phyloP scores from a whole-genome alignment of 805 yeast species.

The Metschnikowia arizonensis region DNA sequence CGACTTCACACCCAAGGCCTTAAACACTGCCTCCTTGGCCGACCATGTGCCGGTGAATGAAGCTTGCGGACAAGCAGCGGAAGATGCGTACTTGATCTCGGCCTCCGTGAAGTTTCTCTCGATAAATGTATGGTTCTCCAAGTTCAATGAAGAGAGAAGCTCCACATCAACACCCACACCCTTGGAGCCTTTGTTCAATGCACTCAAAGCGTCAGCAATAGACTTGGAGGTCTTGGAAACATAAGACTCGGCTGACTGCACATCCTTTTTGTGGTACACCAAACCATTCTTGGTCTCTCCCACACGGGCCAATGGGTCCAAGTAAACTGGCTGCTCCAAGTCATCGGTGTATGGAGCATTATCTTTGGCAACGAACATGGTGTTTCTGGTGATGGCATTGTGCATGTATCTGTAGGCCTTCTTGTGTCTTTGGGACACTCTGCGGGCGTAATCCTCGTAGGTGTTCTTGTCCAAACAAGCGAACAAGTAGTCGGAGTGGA shows the following conservation, averaged over 20 bases:
- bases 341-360: constrained; percentile 90
- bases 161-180: constrained; percentile 98
- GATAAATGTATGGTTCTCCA: constrained; percentile 85
- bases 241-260: constrained; percentile 46
- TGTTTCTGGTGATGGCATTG: constrained; percentile 85
- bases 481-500: constrained; percentile 90
- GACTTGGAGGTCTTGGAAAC: constrained; percentile 47
- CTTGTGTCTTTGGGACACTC: constrained; percentile 79
- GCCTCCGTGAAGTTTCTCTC: constrained; percentile 84
- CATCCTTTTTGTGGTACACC: constrained; percentile 44
- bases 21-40: constrained; percentile 98
- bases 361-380: constrained; percentile 89
- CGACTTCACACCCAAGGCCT: constrained; percentile 82
- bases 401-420: constrained; percentile 93
- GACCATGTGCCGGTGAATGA: constrained; percentile 98
- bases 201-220: constrained; percentile 60
- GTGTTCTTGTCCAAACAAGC: constrained; percentile 71
- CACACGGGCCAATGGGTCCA: constrained; percentile 91
- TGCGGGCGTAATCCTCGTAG: constrained; percentile 66
- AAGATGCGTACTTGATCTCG: constrained; percentile 75
- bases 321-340: constrained; percentile 83
- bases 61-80: constrained; percentile 75
- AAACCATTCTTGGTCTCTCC: constrained; percentile 40
- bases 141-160: constrained; percentile 72
- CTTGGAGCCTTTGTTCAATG: constrained; percentile 54